Percentiles rank a stretch among this genome's conserved stretches.
These are phyloP conservation scores for Arthrocladium fulminans DNA, from an alignment of 2,329 filamentous ascomycete species.

Conservation along the genomic window DNA sequence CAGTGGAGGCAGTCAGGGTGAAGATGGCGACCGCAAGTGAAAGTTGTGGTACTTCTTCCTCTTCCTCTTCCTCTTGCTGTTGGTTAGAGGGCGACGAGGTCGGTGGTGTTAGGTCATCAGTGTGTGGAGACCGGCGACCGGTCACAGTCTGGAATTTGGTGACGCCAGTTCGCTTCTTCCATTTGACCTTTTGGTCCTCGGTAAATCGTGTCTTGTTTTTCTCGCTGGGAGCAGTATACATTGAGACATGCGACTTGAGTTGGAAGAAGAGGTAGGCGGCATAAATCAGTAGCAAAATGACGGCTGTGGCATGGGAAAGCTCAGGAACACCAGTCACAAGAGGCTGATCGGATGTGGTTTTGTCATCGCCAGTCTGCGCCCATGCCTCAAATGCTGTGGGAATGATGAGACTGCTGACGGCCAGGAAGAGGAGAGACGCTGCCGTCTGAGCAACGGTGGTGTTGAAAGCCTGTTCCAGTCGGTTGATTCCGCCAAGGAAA, in stretches of 20 bases:
- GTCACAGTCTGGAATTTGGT: neutral
- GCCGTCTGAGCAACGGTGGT: slow-evolving; percentile 85
- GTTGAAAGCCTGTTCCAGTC: slow-evolving; percentile 82
- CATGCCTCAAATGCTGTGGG: slow-evolving; percentile 73
- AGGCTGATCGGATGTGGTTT: slow-evolving; percentile 13
- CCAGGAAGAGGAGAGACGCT: slow-evolving; percentile 67
- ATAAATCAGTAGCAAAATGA: slow-evolving; percentile 80
- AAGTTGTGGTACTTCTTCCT: slow-evolving; percentile 68
- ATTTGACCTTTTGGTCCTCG: slow-evolving; percentile 11
- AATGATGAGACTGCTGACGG: slow-evolving; percentile 74
- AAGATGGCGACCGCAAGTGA: slow-evolving; percentile 62
- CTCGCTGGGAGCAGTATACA: slow-evolving; percentile 69
- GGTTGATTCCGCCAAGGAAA: slow-evolving; percentile 73
- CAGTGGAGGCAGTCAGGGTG: slow-evolving; percentile 64
- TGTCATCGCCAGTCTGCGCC: slow-evolving; percentile 29
- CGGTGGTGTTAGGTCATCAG: neutral
- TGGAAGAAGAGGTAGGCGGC: slow-evolving; percentile 81
- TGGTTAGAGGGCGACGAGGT: neutral
- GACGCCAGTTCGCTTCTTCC: slow-evolving; percentile 3
- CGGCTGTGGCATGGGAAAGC: slow-evolving; percentile 40
- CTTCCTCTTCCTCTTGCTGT: slow-evolving; percentile 40
- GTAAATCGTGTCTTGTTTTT: slow-evolving; percentile 56
- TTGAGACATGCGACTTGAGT: slow-evolving; percentile 68
- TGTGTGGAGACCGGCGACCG: neutral
- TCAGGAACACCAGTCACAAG: slow-evolving; percentile 14